Conservation (phyloP, 2,329 filamentous ascomycete genomes). For the Epichloe elymi region DNA sequence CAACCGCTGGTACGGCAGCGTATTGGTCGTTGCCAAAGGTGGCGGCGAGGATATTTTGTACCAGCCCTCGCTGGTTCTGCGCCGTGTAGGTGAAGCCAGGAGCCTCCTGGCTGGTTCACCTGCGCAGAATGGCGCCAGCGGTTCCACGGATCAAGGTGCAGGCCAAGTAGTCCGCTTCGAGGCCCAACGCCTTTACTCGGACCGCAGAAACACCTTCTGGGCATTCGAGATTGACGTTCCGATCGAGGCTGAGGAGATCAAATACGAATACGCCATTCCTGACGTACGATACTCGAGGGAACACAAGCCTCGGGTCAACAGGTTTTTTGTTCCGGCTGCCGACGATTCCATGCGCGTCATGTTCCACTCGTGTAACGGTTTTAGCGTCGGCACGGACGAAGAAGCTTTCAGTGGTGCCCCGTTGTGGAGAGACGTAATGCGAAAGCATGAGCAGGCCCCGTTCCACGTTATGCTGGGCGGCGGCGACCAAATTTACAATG, state of each 20-base stretch:
- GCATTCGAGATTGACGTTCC: conserved; percentile 73
- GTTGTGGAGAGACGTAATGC: conserved; percentile 86
- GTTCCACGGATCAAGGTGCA: conserved; percentile 7
- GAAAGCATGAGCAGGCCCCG: conserved; percentile 63
- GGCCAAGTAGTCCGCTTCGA: conserved; percentile 30
- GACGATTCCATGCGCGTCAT: conserved; percentile 92
- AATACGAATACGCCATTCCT: conserved; percentile 67
- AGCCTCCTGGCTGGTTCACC: conserved; percentile 10
- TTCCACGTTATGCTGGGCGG: conserved; percentile 95
- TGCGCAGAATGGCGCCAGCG: conserved; percentile 17
- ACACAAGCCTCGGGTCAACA: conserved; percentile 45
- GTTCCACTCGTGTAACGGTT: conserved; percentile 98
- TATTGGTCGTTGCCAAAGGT: conserved; percentile 68
- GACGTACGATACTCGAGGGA: conserved; percentile 47
- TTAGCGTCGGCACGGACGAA: conserved; percentile 76
- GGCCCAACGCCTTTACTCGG: conserved; percentile 47
- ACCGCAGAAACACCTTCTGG: conserved; percentile 74
- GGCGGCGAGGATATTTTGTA: conserved; percentile 45
- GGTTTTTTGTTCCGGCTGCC: conserved; percentile 79
- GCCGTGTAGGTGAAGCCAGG: conserved; percentile 23
- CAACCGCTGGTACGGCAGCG: conserved; percentile 68
- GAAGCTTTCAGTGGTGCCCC: conserved; percentile 81
- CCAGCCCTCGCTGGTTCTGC: conserved; percentile 45
- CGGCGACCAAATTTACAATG: conserved; percentile 94
- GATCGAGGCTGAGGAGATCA: conserved; percentile 53